These are phyloP conservation scores for Debaryomyces sp. DNA, from an alignment of 1,139 yeast genomes.

Conservation along the genomic window DNA sequence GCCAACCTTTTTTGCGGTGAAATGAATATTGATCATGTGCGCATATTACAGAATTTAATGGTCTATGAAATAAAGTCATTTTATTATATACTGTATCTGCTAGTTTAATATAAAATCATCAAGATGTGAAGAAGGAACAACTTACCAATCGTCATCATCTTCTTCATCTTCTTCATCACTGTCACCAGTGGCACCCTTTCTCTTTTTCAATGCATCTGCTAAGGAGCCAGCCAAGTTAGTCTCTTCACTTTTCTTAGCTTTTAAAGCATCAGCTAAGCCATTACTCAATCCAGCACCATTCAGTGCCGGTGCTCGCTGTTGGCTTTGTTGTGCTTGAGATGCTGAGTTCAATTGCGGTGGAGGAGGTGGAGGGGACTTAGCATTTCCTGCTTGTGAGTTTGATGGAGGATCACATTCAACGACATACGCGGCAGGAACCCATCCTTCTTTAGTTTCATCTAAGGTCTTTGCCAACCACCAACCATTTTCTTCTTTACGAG, in stretches of 20 bases:
- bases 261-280: constrained; percentile 76
- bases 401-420: constrained; percentile 60
- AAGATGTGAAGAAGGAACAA: not conserved
- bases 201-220: constrained; percentile 85
- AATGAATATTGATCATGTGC: not conserved
- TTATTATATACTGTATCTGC: constrained; percentile 6
- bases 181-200: constrained; percentile 76
- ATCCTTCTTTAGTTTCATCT: constrained; percentile 83
- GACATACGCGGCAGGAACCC: constrained; percentile 96
- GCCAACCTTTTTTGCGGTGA: not conserved
- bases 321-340: constrained; percentile 16
- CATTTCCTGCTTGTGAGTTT: constrained; percentile 20
- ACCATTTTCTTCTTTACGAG: constrained; percentile 72
- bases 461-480: constrained; percentile 88
- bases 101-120: not conserved
- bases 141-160: constrained; percentile 53
- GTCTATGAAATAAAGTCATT: not conserved
- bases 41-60: not conserved
- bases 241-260: constrained; percentile 67
- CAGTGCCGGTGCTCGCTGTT: constrained; percentile 9
- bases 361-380: constrained; percentile 36
- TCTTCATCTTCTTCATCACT: constrained; percentile 80
- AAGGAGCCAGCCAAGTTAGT: constrained; percentile 76
- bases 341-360: not conserved
- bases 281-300: constrained; percentile 48